Evolutionary conservation across 1,139 yeast genomes (phyloP).

Genomic region (Taphrina flavorubra): DNA sequence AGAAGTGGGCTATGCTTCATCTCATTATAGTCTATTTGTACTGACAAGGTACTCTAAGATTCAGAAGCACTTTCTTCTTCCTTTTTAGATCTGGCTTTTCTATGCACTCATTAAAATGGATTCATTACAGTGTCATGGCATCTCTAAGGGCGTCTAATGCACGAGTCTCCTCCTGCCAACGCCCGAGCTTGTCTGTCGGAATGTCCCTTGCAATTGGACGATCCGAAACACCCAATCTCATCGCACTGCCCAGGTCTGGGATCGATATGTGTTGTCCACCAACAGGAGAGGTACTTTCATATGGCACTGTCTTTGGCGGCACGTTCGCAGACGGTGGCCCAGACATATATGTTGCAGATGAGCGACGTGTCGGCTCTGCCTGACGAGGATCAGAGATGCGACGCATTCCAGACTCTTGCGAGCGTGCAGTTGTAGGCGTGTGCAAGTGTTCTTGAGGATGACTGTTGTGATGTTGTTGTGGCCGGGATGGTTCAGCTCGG

Average conservation of each 20-base stretch:
- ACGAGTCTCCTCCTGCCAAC: constrained; percentile 35
- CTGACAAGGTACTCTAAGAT: background rate
- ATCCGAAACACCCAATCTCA: constrained; percentile 2
- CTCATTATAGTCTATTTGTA: background rate
- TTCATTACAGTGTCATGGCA: constrained; percentile 14
- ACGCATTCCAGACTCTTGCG: background rate
- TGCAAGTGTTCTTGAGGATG: background rate
- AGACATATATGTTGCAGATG: background rate
- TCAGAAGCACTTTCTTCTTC: background rate
- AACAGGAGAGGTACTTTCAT: constrained; percentile 1
- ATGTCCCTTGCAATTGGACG: constrained; percentile 24
- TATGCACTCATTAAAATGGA: constrained; percentile 8
- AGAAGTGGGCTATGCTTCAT: background rate
- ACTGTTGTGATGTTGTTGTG: background rate
- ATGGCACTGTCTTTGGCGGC: background rate
- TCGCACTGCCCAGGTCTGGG: constrained; percentile 15
- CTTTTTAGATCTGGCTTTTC: background rate
- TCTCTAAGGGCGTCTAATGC: constrained; percentile 28
- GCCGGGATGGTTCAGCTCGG: background rate
- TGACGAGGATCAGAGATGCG: constrained; percentile 16
- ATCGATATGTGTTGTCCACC: constrained; percentile 26
- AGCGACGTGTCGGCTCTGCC: constrained; percentile 1
- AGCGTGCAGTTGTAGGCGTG: background rate
- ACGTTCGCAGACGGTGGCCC: background rate
- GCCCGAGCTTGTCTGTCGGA: constrained; percentile 24